Evolutionary conservation across 345 rosid species (phyloP), one percentile per base, ranked within the genome.

Genomic region (Hypericum perforatum): DNA sequence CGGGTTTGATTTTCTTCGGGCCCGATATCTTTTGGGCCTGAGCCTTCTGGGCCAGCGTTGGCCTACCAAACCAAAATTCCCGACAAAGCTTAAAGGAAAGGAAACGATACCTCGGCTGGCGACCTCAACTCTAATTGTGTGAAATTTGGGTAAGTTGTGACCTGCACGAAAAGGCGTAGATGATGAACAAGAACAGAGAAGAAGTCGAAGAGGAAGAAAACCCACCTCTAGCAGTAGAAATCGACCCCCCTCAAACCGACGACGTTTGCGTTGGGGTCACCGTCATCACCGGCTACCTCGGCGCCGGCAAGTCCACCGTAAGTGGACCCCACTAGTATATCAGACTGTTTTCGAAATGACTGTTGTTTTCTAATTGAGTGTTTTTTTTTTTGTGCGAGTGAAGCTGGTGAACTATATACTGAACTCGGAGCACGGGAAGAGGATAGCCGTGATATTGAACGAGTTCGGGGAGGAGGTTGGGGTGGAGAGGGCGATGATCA

Each of bases 391-490:
- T 39, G 37, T 14, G 48, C 12, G 54, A 11, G 22, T 55, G 10
- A 41, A 90, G 96, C 94, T 87, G 41, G 98, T 87, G 62, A 92
- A 78, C 54, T 70, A 78, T 65, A 72, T 87, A 41, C 59, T 92
- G 71, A 87, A 74, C 64, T 76, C 79, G 15, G 82, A 88, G 51
- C 98, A 88, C 44, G 96, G 90, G 62, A 92, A 85, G 85, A 78
- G 73, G 62, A 85, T 91, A 11, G 96, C 94, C 9, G 96, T 87
- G 64, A 87, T 91, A 14, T 63, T 91, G 83, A 91, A 91, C 52
- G 98, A 91, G 80, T 91, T 87, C 62, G 95, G 96, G 13, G 96
- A 91, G 72, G 98, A 83, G 77, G 81, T 91, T 53, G 96, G 94
- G 61, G 95, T 92, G 1, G 96, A 91, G 73, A 87, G 95, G 67